Base-by-base conservation (phyloP, 495 filamentous ascomycete species). In the Arthonia radiata region DNA sequence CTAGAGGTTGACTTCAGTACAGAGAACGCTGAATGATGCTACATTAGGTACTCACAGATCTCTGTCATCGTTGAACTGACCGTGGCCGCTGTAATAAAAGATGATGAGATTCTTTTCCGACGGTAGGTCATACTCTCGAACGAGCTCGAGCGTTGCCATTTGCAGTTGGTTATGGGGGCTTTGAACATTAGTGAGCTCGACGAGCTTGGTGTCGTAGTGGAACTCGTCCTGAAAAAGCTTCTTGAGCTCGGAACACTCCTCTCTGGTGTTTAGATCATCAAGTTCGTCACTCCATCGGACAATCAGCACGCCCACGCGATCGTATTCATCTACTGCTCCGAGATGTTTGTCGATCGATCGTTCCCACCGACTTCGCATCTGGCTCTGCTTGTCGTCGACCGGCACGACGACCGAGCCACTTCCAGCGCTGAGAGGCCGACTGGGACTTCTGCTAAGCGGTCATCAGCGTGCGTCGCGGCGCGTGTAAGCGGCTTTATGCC, bases 61-160 rank as follows among this genome's bases (percentile, higher is more conserved):
- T 8, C 10, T 10, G 19, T 32, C 26, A 7, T 34, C 26, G 4
- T 27, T 18, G 17, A 26, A 40, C 2, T 32, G 17, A 12, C 41
- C 41, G 29, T 44, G 41, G 1, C 41, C 41, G 18, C 36, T 40
- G 25, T 44, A 44, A 27, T 42, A 44, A n/a, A 44, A 24, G 13
- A 44, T 44, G 18, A 42, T 13, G 14, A 39, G 30, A 12, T 26
- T 37, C 17, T 37, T n/a, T n/a, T n/a, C n/a, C n/a, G n/a, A 26
- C 9, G 31, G 39, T 6, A 26, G 32, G 26, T 44, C 39, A 18
- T 44, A 25, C 23, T 28, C 27, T 9, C 27, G 15, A 11, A 40
- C 30, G 26, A 42, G 38, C 3, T 12, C 18, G 19, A 17, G 16
- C 10, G 42, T 16, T 18, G 22, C 18, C 2, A 18, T 21, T 14